phyloP scores from a whole-genome alignment of 225 moss, liverwort and hornwort genomes.

The Asterella californica region DNA sequence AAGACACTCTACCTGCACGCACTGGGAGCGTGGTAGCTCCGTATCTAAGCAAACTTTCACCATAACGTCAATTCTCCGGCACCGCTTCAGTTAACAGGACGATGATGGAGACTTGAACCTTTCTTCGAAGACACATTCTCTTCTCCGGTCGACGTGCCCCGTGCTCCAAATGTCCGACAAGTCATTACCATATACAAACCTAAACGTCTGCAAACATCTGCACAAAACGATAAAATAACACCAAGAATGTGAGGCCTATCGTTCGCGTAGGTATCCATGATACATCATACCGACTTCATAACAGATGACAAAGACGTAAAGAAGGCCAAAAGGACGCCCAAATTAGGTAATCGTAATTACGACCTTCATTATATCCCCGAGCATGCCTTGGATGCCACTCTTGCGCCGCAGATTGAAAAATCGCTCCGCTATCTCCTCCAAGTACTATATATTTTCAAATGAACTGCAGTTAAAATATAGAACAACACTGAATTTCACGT shows the following conservation, averaged over 20 bases:
- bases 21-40: too few relatives aligned
- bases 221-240: too few relatives aligned
- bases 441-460: conserved; percentile 47
- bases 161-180: not conserved
- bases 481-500: not conserved
- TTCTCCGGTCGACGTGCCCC: not conserved
- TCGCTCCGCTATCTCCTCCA: conserved; percentile 85
- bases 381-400: conserved; percentile 88
- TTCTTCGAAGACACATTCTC: not conserved
- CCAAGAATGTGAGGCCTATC: not conserved
- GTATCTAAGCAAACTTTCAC: too few relatives aligned
- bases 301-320: not conserved
- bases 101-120: too few relatives aligned
- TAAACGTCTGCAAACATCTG: conserved; percentile 50
- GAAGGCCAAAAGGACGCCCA: not conserved
- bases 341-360: not conserved
- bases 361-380: conserved; percentile 99
- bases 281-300: not conserved
- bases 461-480: not conserved
- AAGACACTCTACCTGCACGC: too few relatives aligned
- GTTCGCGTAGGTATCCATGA: not conserved
- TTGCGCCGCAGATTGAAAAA: conserved; percentile 78
- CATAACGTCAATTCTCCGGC: not conserved
- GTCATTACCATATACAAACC: not conserved
- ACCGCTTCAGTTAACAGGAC: too few relatives aligned